A percentile compares a stretch with the other conserved stretches of the same genome.
Evolutionary conservation across 495 filamentous ascomycete genomes (phyloP).

Genomic region (Neurospora sp.): DNA sequence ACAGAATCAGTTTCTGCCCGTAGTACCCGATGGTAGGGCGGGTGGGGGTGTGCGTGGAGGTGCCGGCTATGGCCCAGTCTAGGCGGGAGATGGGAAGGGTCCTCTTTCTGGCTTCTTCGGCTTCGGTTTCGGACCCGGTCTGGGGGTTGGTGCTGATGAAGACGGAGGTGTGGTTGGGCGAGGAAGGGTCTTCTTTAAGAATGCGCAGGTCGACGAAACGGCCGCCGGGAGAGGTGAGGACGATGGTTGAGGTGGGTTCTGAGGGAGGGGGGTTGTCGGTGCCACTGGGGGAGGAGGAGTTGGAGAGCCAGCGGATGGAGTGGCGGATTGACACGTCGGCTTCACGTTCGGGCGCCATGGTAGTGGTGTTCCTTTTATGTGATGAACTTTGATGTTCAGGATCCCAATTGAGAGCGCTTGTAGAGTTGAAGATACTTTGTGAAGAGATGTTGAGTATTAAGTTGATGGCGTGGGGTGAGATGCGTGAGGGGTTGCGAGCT

Average conservation of each 20-base stretch:
- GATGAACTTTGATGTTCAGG: background rate
- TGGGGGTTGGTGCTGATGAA: background rate
- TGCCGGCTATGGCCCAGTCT: constrained; percentile 49
- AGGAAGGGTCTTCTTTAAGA: background rate
- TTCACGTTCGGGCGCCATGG: background rate
- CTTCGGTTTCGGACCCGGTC: background rate
- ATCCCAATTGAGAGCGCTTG: background rate
- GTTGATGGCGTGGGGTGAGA: background rate
- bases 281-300: constrained; percentile 12
- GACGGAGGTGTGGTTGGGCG: background rate
- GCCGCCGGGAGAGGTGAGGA: constrained; percentile 38
- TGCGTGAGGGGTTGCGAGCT: background rate
- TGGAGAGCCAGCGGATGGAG: constrained; percentile 35
- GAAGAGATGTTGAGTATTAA: background rate
- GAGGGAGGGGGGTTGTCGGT: background rate
- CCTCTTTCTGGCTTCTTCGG: background rate
- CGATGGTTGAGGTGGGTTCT: constrained; percentile 35
- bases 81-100: constrained; percentile 5
- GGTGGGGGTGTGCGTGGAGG: constrained; percentile 18
- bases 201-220: constrained; percentile 45
- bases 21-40: background rate
- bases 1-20: background rate
- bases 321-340: constrained; percentile 30
- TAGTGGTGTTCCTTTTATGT: background rate
- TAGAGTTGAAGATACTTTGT: background rate